A percentile compares a stretch with the other conserved stretches of the same genome.
Conservation (phyloP, 164 flowering plant species). For the Vitis cinerea region DNA sequence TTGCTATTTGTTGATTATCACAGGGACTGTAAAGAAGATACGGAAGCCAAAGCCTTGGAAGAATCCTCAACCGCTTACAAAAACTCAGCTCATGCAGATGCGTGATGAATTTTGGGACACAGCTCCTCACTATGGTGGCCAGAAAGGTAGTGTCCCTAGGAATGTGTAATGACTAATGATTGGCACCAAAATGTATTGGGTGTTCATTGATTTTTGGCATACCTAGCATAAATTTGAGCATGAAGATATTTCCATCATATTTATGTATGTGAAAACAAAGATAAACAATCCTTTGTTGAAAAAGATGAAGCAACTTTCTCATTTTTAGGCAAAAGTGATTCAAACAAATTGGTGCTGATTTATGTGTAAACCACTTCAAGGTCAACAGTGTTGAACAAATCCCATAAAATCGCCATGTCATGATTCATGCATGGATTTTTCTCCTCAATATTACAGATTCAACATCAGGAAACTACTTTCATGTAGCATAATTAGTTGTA, state of each 20-base stretch:
- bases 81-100: conserved; percentile 68
- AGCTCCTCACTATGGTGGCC: conserved; percentile 93
- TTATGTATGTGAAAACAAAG: neutral
- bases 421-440: no score
- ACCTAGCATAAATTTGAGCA: neutral
- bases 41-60: conserved; percentile 92
- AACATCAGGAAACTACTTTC: no score
- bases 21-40: conserved; percentile 60
- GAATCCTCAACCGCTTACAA: conserved; percentile 75
- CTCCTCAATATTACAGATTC: no score
- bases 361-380: no score
- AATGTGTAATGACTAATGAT: neutral
- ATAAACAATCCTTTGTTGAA: neutral
- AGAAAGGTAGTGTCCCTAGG: conserved; percentile 31
- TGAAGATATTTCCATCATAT: neutral
- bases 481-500: no score
- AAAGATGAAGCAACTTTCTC: no score
- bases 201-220: neutral
- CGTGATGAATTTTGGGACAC: conserved; percentile 98
- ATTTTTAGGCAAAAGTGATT: no score
- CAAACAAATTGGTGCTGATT: no score
- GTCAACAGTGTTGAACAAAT: no score
- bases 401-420: no score
- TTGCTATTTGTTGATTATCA: neutral
- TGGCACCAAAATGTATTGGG: neutral